phyloP scores from a whole-genome alignment of 2,329 filamentous ascomycete species.

The Ophiocordyceps polyrhachis-furcata region DNA sequence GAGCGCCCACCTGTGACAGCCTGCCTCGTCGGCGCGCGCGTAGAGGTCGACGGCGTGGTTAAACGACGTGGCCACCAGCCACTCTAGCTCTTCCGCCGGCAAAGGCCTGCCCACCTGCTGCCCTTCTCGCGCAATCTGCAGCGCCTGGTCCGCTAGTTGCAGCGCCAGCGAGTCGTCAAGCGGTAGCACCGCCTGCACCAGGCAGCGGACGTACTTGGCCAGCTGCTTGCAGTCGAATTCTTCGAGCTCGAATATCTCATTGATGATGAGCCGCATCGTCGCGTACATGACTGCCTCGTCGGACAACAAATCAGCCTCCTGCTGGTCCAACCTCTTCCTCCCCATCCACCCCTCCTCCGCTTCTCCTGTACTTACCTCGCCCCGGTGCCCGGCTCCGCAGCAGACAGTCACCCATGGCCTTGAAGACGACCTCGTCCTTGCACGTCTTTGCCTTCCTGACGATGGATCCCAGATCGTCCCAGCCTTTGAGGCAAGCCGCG shows the following conservation, averaged over 20 bases:
- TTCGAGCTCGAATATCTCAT: constrained; percentile 41
- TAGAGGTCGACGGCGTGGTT: constrained; percentile 55
- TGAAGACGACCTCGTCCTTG: constrained; percentile 27
- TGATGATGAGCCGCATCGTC: constrained; percentile 48
- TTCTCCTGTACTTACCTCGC: constrained; percentile 19
- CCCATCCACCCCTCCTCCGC: no score
- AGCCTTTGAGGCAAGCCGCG: constrained; percentile 44
- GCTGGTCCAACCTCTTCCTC: no score
- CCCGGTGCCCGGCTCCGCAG: constrained; percentile 33
- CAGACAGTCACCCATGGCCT: constrained; percentile 48
- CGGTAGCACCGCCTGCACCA: constrained; percentile 49
- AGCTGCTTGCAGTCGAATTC: constrained; percentile 39
- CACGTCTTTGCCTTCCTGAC: constrained; percentile 32
- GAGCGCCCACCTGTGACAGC: constrained; percentile 41
- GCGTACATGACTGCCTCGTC: constrained; percentile 24
- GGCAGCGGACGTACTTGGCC: constrained; percentile 59
- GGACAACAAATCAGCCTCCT: neutral
- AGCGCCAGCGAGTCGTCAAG: constrained; percentile 36
- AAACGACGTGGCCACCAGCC: constrained; percentile 51
- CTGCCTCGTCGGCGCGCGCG: constrained; percentile 30
- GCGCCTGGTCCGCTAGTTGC: constrained; percentile 45
- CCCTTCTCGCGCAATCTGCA: constrained; percentile 30
- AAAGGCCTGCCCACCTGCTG: constrained; percentile 31
- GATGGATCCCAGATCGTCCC: constrained; percentile 44
- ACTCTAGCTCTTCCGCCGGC: constrained; percentile 51